Evolutionary conservation across 2,329 filamentous ascomycete genomes (phyloP).

Genomic region (Alternaria novae-zelandiae): DNA sequence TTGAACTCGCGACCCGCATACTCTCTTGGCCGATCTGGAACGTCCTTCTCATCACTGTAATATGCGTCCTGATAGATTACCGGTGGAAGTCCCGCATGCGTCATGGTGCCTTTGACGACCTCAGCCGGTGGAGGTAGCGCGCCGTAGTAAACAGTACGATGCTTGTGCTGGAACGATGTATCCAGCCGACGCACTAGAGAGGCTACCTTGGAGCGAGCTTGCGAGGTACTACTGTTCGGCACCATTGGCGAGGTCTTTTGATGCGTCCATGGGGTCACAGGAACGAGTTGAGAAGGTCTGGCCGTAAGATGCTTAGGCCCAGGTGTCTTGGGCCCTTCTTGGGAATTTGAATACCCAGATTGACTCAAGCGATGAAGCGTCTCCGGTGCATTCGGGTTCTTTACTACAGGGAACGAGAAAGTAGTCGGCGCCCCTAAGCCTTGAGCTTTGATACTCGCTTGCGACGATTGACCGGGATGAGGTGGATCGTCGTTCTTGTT

Average conservation of each 20-base stretch:
- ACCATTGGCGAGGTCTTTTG: constrained; percentile 33
- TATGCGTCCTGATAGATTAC: constrained; percentile 84
- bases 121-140: constrained; percentile 51
- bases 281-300: constrained; percentile 24
- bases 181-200: constrained; percentile 24
- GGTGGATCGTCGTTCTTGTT: background rate
- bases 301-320: constrained; percentile 26
- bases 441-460: constrained; percentile 49
- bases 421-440: constrained; percentile 49
- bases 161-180: constrained; percentile 23
- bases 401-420: constrained; percentile 76
- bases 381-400: constrained; percentile 71
- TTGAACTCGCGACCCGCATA: constrained; percentile 89
- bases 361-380: constrained; percentile 73
- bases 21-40: constrained; percentile 76
- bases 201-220: constrained; percentile 21
- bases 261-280: constrained; percentile 42
- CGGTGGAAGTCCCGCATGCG: constrained; percentile 64
- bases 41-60: constrained; percentile 83
- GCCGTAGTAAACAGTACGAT: constrained; percentile 44
- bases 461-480: constrained; percentile 42
- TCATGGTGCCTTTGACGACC: constrained; percentile 63
- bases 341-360: constrained; percentile 60
- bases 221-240: constrained; percentile 21
- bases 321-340: constrained; percentile 40